Base-by-base conservation (phyloP, 2,329 filamentous ascomycete species). In the Monilinia polystroma region DNA sequence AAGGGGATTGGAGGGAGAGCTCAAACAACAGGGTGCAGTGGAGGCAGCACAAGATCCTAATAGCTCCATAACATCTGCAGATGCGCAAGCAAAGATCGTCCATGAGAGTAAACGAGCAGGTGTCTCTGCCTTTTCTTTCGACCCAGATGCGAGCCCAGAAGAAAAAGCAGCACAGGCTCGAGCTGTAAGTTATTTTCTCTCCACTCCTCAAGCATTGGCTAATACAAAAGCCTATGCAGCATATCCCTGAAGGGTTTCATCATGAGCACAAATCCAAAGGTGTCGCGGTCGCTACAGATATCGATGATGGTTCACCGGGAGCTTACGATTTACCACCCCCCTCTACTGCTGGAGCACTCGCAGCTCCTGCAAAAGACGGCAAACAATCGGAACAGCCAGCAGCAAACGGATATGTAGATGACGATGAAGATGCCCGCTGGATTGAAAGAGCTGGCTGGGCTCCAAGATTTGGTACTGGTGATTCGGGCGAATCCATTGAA, bases 121-220 rank as follows among this genome's bases (percentile, higher is more conserved):
- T 53, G 86, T 90, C 32, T 81, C 89, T 41, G 93, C 92, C 70
- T 95, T 91, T 77, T 86, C 88, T 69, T 99, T 98, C 80, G 85
- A 99, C 76, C 92, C 95, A 0, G 81, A 97, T 81, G 93, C 93
- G 53, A 89, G 84, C 54, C 84, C 90, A 0, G 91, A 93, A 77
- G 84, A 96, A 78, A 99, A 99, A 82, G 89, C 85, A 69, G 89
- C 89, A 43, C 91, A 93, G 76, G 89, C 90, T 29, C 83, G 85
- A 83, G 85, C 88, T 76, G 92, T 96, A 83, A 74, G 89, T 83
- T 49, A 56, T 57, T 35, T 14, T 7, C 32, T 51, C 35, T 26
- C n/a, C 23, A 32, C 2, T 54, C 32, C 67, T 32, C 26, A 16
- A 23, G 32, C 38, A 53, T 32, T 49, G 55, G 35, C 62, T 68